A percentile compares a stretch with the other conserved stretches of the same genome.
These are phyloP conservation scores for Glycine soja DNA, from an alignment of 306 rosid species.

Conservation along the genomic window DNA sequence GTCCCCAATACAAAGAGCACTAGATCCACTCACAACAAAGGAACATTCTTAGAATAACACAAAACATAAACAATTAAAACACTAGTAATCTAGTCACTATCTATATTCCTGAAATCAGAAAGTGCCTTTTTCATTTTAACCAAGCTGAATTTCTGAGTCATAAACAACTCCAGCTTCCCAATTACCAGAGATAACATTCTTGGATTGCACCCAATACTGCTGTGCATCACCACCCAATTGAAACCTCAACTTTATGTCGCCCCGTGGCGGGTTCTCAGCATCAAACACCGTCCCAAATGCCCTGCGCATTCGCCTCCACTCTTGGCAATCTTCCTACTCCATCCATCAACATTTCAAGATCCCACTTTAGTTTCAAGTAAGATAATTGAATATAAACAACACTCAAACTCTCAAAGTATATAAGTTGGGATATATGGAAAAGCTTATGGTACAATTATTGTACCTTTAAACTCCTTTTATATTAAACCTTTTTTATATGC, in stretches of 20 bases:
- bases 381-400: neutral
- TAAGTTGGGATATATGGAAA: neutral
- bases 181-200: slow-evolving; percentile 60
- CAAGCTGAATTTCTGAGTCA: slow-evolving; percentile 66
- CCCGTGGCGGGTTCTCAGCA: slow-evolving; percentile 65
- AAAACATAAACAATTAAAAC: slow-evolving; percentile 10
- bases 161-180: slow-evolving; percentile 78
- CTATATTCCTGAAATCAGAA: neutral
- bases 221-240: slow-evolving; percentile 61
- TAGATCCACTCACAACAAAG: slow-evolving; percentile 21
- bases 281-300: slow-evolving; percentile 83
- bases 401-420: neutral
- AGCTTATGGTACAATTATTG: neutral
- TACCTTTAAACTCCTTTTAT: neutral
- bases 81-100: slow-evolving; percentile 18
- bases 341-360: slow-evolving; percentile 29
- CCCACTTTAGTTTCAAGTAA: neutral
- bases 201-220: slow-evolving; percentile 58
- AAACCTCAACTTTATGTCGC: slow-evolving; percentile 62
- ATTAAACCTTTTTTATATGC: no score
- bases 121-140: slow-evolving; percentile 22
- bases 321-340: slow-evolving; percentile 66
- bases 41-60: slow-evolving; percentile 35
- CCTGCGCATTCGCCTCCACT: slow-evolving; percentile 79
- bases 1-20: slow-evolving; percentile 33